These are phyloP conservation scores for Escallonia herrerae DNA, from an alignment of 129 eudicot species.

Conservation along the genomic window DNA sequence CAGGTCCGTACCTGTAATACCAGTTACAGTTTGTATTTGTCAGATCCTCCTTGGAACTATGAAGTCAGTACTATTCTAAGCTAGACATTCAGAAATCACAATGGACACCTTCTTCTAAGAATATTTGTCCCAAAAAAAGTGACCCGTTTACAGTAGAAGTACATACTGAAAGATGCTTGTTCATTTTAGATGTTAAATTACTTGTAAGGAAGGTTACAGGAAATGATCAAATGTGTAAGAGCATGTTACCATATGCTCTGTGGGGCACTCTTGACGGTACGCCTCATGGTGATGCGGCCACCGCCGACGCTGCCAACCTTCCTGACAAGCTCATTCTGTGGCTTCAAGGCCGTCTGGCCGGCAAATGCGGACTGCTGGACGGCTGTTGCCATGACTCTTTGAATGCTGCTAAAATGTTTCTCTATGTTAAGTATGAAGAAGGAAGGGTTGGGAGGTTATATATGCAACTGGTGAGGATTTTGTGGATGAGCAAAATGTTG, in stretches of 20 bases:
- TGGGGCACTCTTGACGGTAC: constrained; percentile 63
- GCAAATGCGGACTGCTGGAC: constrained; percentile 58
- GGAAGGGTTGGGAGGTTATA: constrained; percentile 1
- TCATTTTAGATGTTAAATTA: neutral
- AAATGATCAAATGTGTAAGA: too few relatives aligned
- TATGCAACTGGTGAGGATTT: constrained; percentile 1
- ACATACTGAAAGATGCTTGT: too few relatives aligned
- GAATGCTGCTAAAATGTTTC: too few relatives aligned
- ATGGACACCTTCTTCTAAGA: too few relatives aligned
- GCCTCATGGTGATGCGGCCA: constrained; percentile 53
- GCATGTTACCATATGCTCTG: constrained; percentile 48
- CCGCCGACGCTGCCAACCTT: constrained; percentile 29
- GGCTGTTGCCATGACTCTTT: constrained; percentile 34
- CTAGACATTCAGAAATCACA: too few relatives aligned
- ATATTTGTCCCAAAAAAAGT: too few relatives aligned
- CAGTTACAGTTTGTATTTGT: neutral
- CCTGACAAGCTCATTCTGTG: constrained; percentile 37
- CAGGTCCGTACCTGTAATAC: constrained; percentile 47
- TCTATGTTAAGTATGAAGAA: neutral
- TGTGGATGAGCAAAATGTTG: constrained; percentile 28
- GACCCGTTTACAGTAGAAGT: too few relatives aligned
- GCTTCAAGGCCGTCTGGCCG: constrained; percentile 37
- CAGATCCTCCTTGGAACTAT: neutral
- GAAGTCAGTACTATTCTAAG: too few relatives aligned
- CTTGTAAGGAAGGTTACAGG: too few relatives aligned